Conservation (phyloP, 768 basidiomycete genomes). For the Mycena kentingensis region DNA sequence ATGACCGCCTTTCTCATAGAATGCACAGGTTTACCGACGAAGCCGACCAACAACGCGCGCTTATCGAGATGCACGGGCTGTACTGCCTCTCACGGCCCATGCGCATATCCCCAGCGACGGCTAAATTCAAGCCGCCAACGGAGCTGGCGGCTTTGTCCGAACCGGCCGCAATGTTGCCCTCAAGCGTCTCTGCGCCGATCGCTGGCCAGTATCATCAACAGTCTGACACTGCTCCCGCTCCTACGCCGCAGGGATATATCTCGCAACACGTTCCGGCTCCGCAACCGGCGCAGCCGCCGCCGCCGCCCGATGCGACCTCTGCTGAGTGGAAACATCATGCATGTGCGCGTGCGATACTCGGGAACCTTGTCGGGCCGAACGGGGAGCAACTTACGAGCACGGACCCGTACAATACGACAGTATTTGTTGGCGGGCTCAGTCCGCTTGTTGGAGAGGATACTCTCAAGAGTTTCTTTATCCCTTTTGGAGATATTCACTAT, state of each 20-base stretch:
- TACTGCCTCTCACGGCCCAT: constrained; percentile 89
- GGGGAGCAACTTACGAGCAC: constrained; percentile 85
- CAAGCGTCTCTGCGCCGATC: constrained; percentile 71
- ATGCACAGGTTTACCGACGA: constrained; percentile 79
- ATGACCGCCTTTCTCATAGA: constrained; percentile 14
- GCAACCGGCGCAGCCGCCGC: too few relatives aligned
- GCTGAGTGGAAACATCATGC: constrained; percentile 86
- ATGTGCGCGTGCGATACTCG: constrained; percentile 79
- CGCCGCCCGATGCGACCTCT: too few relatives aligned
- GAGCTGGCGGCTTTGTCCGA: background rate
- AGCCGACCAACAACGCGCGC: constrained; percentile 83
- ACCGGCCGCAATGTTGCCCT: background rate
- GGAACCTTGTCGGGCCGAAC: constrained; percentile 84
- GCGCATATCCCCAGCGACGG: constrained; percentile 89
- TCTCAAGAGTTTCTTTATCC: constrained; percentile 83
- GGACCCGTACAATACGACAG: constrained; percentile 96
- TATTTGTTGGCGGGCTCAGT: constrained; percentile 89
- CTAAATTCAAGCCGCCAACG: constrained; percentile 73
- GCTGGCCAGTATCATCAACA: too few relatives aligned
- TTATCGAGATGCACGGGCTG: constrained; percentile 89
- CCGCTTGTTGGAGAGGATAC: constrained; percentile 91
- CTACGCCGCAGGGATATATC: too few relatives aligned
- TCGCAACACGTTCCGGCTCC: too few relatives aligned
- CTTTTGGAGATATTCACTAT: constrained; percentile 93
- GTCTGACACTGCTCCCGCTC: too few relatives aligned